These are phyloP conservation scores for Flueggea neowawraea DNA, from an alignment of 441 rosid species.

Conservation along the genomic window DNA sequence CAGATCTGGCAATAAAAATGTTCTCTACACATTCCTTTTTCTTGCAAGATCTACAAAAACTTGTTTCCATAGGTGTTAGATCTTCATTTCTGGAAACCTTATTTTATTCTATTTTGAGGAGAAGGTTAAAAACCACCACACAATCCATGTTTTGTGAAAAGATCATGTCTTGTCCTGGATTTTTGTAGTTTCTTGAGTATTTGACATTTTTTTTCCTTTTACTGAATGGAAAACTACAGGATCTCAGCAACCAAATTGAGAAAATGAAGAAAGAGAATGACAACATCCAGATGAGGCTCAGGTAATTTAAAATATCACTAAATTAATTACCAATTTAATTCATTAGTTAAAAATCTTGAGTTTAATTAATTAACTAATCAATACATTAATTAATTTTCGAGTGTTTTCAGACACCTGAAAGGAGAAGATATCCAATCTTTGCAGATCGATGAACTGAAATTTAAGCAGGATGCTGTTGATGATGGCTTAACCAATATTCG, in stretches of 20 bases:
- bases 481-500: conserved; percentile 59
- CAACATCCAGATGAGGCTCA: conserved; percentile 77
- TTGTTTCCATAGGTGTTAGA: background rate
- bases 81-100: background rate
- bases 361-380: background rate
- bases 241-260: conserved; percentile 80
- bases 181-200: background rate
- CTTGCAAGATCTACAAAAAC: conserved; percentile 26
- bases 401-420: conserved; percentile 57
- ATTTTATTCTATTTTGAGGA: too few relatives aligned
- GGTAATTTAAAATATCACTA: conserved; percentile 26
- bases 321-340: too few relatives aligned
- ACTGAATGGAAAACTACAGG: conserved; percentile 28
- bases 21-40: conserved; percentile 33
- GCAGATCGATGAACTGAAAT: conserved; percentile 55
- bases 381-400: background rate
- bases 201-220: background rate
- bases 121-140: too few relatives aligned
- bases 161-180: too few relatives aligned
- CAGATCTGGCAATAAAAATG: conserved; percentile 49
- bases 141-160: too few relatives aligned
- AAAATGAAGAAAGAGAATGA: conserved; percentile 91
- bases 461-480: conserved; percentile 63
- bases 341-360: too few relatives aligned
- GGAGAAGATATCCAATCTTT: conserved; percentile 78